Conservation (phyloP, 805 yeast species). For the Yarrowia yakushimensis region DNA sequence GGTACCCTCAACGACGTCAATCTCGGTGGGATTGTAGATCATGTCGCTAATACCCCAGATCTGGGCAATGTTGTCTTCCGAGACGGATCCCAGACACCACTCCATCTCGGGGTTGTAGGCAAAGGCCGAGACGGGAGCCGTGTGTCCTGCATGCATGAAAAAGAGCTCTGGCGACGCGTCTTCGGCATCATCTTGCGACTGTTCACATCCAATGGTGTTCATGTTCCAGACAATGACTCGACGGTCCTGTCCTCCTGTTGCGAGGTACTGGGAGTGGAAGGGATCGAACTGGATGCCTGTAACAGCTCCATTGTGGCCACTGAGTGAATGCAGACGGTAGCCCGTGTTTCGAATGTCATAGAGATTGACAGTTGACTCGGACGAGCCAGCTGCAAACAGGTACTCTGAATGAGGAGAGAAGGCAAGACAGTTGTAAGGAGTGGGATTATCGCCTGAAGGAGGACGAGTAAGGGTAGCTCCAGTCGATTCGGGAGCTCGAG, state of each 20-base stretch:
- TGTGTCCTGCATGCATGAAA: constrained; percentile 89
- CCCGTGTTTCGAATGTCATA: constrained; percentile 70
- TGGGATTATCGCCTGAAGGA: constrained; percentile 45
- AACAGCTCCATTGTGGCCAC: constrained; percentile 61
- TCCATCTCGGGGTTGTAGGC: constrained; percentile 61
- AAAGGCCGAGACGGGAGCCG: constrained; percentile 61
- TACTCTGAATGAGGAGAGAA: constrained; percentile 54
- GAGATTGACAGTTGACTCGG: constrained; percentile 63
- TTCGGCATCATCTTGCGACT: constrained; percentile 52
- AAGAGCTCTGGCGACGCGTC: constrained; percentile 71
- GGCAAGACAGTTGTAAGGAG: constrained; percentile 57
- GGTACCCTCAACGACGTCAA: not conserved
- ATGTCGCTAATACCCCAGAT: constrained; percentile 48
- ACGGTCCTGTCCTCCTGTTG: constrained; percentile 63
- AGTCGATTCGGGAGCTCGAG: constrained; percentile 40
- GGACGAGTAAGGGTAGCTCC: constrained; percentile 39
- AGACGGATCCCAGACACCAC: constrained; percentile 60
- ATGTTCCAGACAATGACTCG: constrained; percentile 76
- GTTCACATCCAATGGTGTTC: constrained; percentile 50
- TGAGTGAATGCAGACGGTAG: constrained; percentile 58
- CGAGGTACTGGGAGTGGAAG: constrained; percentile 48
- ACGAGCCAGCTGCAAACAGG: constrained; percentile 71
- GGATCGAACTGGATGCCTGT: constrained; percentile 55
- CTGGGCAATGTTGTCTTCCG: constrained; percentile 72
- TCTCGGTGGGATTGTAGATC: constrained; percentile 4